phyloP scores from a whole-genome alignment of 495 filamentous ascomycete species.

The Penicillium fimorum region DNA sequence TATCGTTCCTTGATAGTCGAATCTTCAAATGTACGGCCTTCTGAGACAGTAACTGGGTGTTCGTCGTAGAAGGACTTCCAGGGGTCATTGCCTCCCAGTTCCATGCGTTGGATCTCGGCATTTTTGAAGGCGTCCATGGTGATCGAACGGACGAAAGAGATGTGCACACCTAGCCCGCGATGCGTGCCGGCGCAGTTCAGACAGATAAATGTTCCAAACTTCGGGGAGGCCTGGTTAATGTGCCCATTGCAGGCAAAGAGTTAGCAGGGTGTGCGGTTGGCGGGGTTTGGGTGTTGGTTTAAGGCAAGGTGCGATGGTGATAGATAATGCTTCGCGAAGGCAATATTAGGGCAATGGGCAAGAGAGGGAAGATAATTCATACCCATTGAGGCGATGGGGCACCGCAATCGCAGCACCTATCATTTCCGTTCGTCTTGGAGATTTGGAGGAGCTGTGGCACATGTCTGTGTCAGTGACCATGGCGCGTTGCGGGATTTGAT shows the following conservation, averaged over 20 bases:
- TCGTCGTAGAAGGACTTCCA: constrained; percentile 81
- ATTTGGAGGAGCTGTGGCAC: constrained; percentile 71
- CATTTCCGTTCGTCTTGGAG: constrained; percentile 84
- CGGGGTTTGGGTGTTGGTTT: neutral
- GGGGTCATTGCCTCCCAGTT: constrained; percentile 77
- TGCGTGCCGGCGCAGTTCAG: constrained; percentile 93
- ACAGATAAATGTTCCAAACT: constrained; percentile 92
- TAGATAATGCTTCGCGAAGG: neutral
- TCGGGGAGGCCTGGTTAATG: constrained; percentile 58
- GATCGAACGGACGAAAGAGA: constrained; percentile 93
- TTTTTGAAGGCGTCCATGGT: constrained; percentile 98
- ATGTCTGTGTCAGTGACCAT: constrained; percentile 14
- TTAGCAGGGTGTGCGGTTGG: constrained; percentile 11
- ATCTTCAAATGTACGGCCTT: constrained; percentile 65
- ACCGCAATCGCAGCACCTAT: constrained; percentile 86
- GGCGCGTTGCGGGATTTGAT: constrained; percentile 4
- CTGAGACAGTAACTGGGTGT: constrained; percentile 61
- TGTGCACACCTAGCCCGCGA: constrained; percentile 92
- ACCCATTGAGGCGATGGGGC: constrained; percentile 95
- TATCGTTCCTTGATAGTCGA: constrained; percentile 79
- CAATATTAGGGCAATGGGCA: neutral
- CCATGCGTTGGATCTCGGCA: constrained; percentile 82
- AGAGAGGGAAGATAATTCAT: constrained; percentile 15
- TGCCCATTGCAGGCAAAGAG: constrained; percentile 1
- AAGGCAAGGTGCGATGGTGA: neutral